Evolutionary conservation across 2,329 filamentous ascomycete species (phyloP).

Genomic region (Arthrobotrys pseudoclavata): DNA sequence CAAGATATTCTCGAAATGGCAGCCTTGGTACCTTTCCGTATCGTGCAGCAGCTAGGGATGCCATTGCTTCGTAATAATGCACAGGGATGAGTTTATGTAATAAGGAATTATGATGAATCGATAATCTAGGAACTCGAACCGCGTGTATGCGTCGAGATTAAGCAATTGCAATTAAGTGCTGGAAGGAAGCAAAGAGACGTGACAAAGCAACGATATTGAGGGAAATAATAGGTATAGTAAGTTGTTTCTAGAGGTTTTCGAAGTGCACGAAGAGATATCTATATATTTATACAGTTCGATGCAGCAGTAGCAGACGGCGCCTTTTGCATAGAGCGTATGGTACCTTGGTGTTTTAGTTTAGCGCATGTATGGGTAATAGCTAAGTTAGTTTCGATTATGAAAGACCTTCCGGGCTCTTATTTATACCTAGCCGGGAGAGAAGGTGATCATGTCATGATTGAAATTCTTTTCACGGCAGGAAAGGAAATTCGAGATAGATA

Average conservation of each 20-base stretch:
- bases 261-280: background rate
- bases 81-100: background rate
- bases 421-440: conserved; percentile 21
- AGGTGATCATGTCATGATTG: conserved; percentile 28
- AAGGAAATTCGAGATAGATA: conserved; percentile 27
- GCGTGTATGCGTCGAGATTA: too few relatives aligned
- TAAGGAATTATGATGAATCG: background rate
- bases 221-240: too few relatives aligned
- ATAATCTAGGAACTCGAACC: too few relatives aligned
- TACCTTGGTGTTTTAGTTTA: conserved; percentile 12
- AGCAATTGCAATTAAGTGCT: too few relatives aligned
- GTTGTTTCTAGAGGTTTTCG: background rate
- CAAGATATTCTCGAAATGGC: background rate
- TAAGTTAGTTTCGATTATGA: background rate
- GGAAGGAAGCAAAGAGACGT: too few relatives aligned
- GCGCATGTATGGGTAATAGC: background rate
- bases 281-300: background rate
- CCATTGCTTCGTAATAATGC: conserved; percentile 48
- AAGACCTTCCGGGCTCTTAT: conserved; percentile 26
- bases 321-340: too few relatives aligned
- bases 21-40: conserved; percentile 63
- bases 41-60: conserved; percentile 62
- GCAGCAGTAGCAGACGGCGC: background rate
- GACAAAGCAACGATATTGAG: too few relatives aligned
- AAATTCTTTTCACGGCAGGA: conserved; percentile 28